Percentiles rank a stretch among this genome's conserved stretches.
Evolutionary conservation across 202 grass and related monocot species (phyloP).

Genomic region (Zoysia matrella): DNA sequence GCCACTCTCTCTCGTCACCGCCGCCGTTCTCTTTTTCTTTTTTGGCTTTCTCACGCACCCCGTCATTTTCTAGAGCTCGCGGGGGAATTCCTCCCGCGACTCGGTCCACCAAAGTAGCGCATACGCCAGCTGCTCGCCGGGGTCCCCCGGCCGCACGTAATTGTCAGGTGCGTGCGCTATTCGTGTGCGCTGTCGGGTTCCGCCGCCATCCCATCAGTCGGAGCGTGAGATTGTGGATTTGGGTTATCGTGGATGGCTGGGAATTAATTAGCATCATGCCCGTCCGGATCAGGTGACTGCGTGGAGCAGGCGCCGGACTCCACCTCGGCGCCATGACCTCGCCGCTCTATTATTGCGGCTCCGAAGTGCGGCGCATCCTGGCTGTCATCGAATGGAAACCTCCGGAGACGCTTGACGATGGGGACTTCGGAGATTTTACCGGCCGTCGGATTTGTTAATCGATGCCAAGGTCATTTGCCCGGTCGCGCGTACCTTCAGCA

Average conservation of each 20-base stretch:
- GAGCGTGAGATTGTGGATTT: not conserved
- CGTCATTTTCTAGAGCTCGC: conserved; percentile 26
- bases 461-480: not conserved
- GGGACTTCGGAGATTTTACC: no score
- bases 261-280: conserved; percentile 4
- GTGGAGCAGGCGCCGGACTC: conserved; percentile 33
- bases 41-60: not conserved
- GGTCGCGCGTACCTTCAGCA: conserved; percentile 27
- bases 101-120: conserved; percentile 1
- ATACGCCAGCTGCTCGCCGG: conserved; percentile 8
- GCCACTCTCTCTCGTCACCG: not conserved
- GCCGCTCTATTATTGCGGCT: conserved; percentile 47
- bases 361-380: conserved; percentile 42
- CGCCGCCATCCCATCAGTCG: not conserved
- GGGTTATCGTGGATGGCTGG: not conserved
- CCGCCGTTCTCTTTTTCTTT: not conserved
- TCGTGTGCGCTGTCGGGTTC: conserved; percentile 14
- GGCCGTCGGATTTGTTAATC: no score
- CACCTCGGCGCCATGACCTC: not conserved
- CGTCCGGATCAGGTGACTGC: conserved; percentile 5
- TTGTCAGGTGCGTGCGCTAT: conserved; percentile 3
- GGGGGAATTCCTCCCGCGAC: not conserved
- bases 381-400: not conserved
- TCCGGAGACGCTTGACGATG: no score
- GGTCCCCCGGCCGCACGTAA: conserved; percentile 7